Conservation (phyloP, 2,329 filamentous ascomycete species). For the Pyricularia pennisetigena region DNA sequence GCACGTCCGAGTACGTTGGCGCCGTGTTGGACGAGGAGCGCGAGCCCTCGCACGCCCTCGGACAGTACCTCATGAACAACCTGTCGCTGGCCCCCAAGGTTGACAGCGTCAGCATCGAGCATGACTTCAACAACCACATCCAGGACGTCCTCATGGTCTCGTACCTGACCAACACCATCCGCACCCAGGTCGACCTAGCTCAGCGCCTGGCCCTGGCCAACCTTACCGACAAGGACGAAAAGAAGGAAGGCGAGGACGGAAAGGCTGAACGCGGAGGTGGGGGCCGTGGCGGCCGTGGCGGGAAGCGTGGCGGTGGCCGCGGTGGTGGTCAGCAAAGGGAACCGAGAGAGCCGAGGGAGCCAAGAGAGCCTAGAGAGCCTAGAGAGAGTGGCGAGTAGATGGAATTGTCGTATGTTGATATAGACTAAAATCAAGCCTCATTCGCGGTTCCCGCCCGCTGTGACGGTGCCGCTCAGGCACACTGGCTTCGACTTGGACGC, state of each 20-base stretch:
- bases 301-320: conserved; percentile 24
- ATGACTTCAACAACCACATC: conserved; percentile 99
- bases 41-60: conserved; percentile 80
- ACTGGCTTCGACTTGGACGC: background rate
- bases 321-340: conserved; percentile 40
- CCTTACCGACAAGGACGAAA: conserved; percentile 40
- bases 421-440: background rate
- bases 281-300: conserved; percentile 30
- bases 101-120: conserved; percentile 79
- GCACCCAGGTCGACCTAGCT: conserved; percentile 96
- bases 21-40: conserved; percentile 90
- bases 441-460: background rate
- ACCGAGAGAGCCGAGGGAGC: conserved; percentile 40
- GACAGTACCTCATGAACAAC: conserved; percentile 91
- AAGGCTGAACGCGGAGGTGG: conserved; percentile 32
- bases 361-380: conserved; percentile 32
- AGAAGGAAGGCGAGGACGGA: conserved; percentile 25
- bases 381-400: conserved; percentile 25
- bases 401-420: conserved; percentile 1
- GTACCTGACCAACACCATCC: conserved; percentile 96
- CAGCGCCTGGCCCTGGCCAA: conserved; percentile 83
- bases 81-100: conserved; percentile 93
- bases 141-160: conserved; percentile 98
- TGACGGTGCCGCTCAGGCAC: background rate
- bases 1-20: conserved; percentile 85